phyloP scores from a whole-genome alignment of 768 basidiomycete species.

The Suillus alpinus region DNA sequence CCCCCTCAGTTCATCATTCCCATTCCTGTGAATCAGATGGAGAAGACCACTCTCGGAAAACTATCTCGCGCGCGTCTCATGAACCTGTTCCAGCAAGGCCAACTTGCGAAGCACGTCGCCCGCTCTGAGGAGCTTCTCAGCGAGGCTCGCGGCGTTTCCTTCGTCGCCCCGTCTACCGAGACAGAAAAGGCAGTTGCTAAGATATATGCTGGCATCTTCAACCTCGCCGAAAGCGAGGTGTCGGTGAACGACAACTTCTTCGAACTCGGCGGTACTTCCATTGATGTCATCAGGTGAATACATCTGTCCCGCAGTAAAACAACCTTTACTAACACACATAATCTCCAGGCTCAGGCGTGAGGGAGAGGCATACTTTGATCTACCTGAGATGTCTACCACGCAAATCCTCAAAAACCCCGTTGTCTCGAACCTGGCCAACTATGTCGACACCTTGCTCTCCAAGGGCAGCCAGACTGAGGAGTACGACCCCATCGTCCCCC shows the following conservation, averaged over 20 bases:
- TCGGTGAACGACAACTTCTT: constrained; percentile 34
- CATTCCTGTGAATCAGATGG: constrained; percentile 35
- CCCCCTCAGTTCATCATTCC: constrained; percentile 39
- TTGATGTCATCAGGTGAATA: constrained; percentile 29
- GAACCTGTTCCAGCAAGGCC: constrained; percentile 34
- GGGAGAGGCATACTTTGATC: constrained; percentile 22
- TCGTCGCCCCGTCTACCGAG: constrained; percentile 18
- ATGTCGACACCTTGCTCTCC: constrained; percentile 26
- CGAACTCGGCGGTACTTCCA: constrained; percentile 42
- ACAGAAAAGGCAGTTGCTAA: constrained; percentile 29
- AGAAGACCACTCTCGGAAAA: constrained; percentile 43
- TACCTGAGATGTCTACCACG: constrained; percentile 35
- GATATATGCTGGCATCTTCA: constrained; percentile 32
- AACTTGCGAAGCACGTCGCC: constrained; percentile 26
- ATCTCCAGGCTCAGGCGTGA: constrained; percentile 22
- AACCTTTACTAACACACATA: not conserved
- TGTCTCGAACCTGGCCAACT: constrained; percentile 29
- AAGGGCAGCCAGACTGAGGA: constrained; percentile 16
- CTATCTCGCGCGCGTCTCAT: constrained; percentile 37
- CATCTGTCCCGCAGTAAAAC: not conserved
- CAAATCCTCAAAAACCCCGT: constrained; percentile 35
- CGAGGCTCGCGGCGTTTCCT: constrained; percentile 20
- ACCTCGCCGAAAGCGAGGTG: constrained; percentile 18
- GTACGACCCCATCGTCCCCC: constrained; percentile 42
- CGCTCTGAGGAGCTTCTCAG: constrained; percentile 25